Evolutionary conservation across 805 yeast species (phyloP), one percentile per base, ranked within the genome.

Genomic region (Starmera pachycereana): DNA sequence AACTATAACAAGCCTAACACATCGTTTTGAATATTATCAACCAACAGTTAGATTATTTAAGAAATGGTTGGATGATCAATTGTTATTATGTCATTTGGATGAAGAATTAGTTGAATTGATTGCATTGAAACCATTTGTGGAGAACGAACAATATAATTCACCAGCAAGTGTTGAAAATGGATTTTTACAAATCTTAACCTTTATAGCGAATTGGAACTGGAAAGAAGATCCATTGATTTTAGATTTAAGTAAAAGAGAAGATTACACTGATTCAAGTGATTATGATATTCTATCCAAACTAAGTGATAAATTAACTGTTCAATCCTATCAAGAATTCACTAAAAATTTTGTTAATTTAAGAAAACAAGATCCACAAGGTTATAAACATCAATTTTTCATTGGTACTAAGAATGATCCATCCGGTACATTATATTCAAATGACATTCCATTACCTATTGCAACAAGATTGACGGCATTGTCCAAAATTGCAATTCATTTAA

Each of bases 171-270:
- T 81, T 8, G 80, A 78, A 45, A 72, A 81, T 40, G 98, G 96
- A 6, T 87, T 92, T 56, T 63, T 85, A 43, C 78, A 92, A 43
- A 72, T 80, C 11, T 57, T 92, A 32, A 66, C 74, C 36, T 84
- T 81, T 51, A 58, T 92, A 35, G 71, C 95, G 22, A 62, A 62
- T 34, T 92, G 98, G 98, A 88, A 92, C 58, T 92, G 98, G 98
- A 81, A 76, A 51, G 94, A 84, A 46, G 87, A 81, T 36, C 82
- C 96, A 1, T 62, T 92, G 44, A 74, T 89, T 40, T 62, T 92
- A 44, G 97, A 92, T 53, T 62, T 86, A 48, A 77, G 81, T 12
- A 78, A 69, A 42, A 73, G 74, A 44, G 53, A 56, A 9, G 61
- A 58, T 14, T 58, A 61, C 40, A 62, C 65, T 8, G 67, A 61